Evolutionary conservation across 495 filamentous ascomycete species (phyloP), one percentile per base, ranked within the genome.

Genomic region (Penicillium malachiteum): DNA sequence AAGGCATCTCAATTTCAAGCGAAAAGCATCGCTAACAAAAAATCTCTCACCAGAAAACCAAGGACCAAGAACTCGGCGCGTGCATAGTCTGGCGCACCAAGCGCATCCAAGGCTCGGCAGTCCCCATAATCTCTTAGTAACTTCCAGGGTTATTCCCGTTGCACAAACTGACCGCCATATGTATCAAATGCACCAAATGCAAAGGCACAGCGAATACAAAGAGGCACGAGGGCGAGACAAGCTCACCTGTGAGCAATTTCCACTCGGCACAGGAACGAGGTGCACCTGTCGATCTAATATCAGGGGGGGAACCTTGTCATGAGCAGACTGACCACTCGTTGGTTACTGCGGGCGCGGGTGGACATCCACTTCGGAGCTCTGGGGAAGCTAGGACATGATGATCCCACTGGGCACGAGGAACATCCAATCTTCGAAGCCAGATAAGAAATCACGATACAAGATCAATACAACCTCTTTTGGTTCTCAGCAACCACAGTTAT

Each of bases 401-500:
- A 56, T 56, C 47, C 26, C 16, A 37, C 47, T 35, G 47, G 17
- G 45, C 46, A 53, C 18, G 40, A 43, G 40, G 13, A 31, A 26
- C 33, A n/a, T 13, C 11, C 21, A 30, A n/a, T n/a, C n/a, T n/a
- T n/a, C n/a, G n/a, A n/a, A 7, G n/a, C 8, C 12, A 49, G 14
- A 16, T 13, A 37, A 37, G 12, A 37, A 10, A 37, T 5, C 34
- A 37, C 34, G 12, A 37, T 37, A 37, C 34, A 13, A 37, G 34
- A 37, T 13, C 12, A 37, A 37, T 37, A 37, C 34, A 5, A 34
- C n/a, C n/a, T n/a, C 31, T 7, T 17, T 4, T 1, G 21, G 21
- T 37, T 37, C 34, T 37, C 34, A 55, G 53, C 53, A 55, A 55
- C 53, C 53, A 12, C 37, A 12, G 46, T n/a, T 55, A 43, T 49